These are phyloP conservation scores for Agapanthus africanus DNA, from an alignment of 106 monocot genomes.

Conservation along the genomic window DNA sequence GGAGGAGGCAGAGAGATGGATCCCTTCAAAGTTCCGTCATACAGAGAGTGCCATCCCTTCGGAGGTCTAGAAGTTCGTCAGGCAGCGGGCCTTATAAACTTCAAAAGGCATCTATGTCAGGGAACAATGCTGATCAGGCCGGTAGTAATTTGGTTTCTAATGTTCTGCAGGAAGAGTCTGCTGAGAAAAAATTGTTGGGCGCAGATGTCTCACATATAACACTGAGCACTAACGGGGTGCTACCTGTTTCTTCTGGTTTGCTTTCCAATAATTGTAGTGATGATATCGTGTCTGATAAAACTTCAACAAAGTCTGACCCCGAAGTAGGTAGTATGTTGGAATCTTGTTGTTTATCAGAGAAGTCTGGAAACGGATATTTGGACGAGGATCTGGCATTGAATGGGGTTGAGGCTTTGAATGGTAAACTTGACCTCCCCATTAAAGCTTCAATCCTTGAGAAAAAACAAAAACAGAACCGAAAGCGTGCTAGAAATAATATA, in stretches of 20 bases:
- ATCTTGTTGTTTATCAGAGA: constrained; percentile 18
- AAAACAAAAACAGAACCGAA: constrained; percentile 43
- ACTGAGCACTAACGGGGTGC: neutral
- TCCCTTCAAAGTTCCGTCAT: constrained; percentile 20
- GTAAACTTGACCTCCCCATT: constrained; percentile 16
- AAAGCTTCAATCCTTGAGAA: constrained; percentile 32
- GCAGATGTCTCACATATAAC: neutral
- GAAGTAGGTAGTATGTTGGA: constrained; percentile 11
- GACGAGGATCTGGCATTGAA: neutral
- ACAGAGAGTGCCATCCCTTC: constrained; percentile 27
- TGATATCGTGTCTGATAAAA: constrained; percentile 10
- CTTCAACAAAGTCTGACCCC: constrained; percentile 5
- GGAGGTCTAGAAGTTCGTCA: constrained; percentile 45
- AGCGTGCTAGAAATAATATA: constrained; percentile 17
- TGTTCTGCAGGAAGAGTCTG: constrained; percentile 11
- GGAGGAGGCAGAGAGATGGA: constrained; percentile 46
- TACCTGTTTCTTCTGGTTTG: constrained; percentile 5
- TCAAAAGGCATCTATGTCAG: constrained; percentile 15
- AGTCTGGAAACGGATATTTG: constrained; percentile 11
- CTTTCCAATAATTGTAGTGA: constrained; percentile 3
- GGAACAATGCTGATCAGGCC: neutral
- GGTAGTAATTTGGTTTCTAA: constrained; percentile 15
- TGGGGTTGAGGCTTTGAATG: constrained; percentile 18
- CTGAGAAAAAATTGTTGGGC: constrained; percentile 1
- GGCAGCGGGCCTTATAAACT: constrained; percentile 16